A percentile compares a stretch with the other conserved stretches of the same genome.
These are phyloP conservation scores for Flaveria floridana DNA, from an alignment of 140 eudicot species.

Conservation along the genomic window DNA sequence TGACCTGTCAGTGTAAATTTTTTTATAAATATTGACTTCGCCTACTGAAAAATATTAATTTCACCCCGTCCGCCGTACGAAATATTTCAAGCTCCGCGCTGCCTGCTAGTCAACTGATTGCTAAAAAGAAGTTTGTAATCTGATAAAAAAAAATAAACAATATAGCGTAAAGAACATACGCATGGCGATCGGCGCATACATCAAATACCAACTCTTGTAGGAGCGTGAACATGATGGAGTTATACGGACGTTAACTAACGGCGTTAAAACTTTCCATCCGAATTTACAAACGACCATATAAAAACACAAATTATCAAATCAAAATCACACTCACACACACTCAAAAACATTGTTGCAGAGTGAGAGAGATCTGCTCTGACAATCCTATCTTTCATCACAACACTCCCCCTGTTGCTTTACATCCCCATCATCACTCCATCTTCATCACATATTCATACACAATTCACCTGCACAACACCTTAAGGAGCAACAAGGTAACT, in stretches of 20 bases:
- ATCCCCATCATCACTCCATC: conserved; percentile 23
- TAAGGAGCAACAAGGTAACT: no score
- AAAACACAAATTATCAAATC: conserved; percentile 24
- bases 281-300: conserved; percentile 19
- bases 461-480: not conserved
- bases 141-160: no score
- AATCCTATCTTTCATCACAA: conserved; percentile 42
- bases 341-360: conserved; percentile 26
- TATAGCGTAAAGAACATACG: no score
- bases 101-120: no score
- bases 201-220: not conserved
- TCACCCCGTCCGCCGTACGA: no score
- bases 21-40: no score
- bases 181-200: no score
- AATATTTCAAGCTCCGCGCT: no score
- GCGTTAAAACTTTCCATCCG: conserved; percentile 24
- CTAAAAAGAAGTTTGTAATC: no score
- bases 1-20: no score
- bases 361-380: conserved; percentile 34
- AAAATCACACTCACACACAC: conserved; percentile 21
- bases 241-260: conserved; percentile 31
- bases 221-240: conserved; percentile 17
- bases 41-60: no score
- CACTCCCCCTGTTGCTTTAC: conserved; percentile 23
- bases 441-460: conserved; percentile 26